Base-by-base conservation (phyloP, 1,284 basidiomycete species). In the Pseudozyma tsukubaensis region DNA sequence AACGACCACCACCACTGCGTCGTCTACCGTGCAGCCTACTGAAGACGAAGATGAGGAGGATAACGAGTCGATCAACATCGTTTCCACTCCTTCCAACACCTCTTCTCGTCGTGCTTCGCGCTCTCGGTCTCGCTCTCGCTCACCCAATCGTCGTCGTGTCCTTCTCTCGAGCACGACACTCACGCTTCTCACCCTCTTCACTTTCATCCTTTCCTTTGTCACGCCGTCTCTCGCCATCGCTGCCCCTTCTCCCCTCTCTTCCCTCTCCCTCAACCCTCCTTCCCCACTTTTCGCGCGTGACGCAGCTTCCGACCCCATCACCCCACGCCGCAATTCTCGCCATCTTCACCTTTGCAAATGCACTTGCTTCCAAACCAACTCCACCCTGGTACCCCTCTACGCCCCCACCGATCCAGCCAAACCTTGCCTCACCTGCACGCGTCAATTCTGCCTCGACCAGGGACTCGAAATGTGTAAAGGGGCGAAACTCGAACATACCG, bases 331-430 rank as follows among this genome's bases (percentile, higher is more conserved):
- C 14, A 66, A 49, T 40, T 42, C 40, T 1, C 61, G 62, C 10
- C 55, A 52, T 29, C 63, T 78, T 18, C 76, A 82, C 56, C 70
- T 84, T 19, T 85, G 83, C 80, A 83, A 83, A 45, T 85, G 83
- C 70, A 85, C 82, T 19, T 85, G 84, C 52, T 85, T 84, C 70
- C 65, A 70, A 34, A 83, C 81, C 49, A 85, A 85, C 53, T 81
- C 81, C 7, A 84, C 84, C 2, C 70, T 85, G 29, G 76, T 85
- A 0, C 83, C 84, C 0, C 66, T 85, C 19, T 82, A 79, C 40
- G 50, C 71, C 8, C 72, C 83, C 24, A 12, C 43, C 13, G 75
- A 79, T 36, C 58, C 73, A 1, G 24, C 68, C n/a, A 79, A 82
- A 21, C 78, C 83, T 19, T 85, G 83, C 62, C 54, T 52, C n/a